Conservation (phyloP, 225 moss, liverwort and hornwort genomes). For the Polytrichum commune region DNA sequence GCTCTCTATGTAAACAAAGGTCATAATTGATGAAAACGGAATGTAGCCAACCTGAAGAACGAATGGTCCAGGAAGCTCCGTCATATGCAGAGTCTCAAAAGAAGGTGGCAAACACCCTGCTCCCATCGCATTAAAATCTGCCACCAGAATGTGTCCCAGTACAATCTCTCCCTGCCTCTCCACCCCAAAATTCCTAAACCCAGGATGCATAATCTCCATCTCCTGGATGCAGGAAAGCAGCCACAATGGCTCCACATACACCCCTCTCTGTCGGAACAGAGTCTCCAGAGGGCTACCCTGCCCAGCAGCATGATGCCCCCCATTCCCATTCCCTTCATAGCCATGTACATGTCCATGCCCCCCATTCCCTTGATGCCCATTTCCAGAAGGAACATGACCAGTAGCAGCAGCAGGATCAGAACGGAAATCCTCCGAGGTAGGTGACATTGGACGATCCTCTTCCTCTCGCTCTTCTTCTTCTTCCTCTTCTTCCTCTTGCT, state of each 20-base stretch:
- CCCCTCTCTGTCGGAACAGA: conserved; percentile 33
- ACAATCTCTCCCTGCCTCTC: conserved; percentile 79
- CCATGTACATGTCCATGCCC: too few species aligned
- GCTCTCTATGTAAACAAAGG: too few species aligned
- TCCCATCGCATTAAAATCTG: conserved; percentile 82
- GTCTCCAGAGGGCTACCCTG: conserved; percentile 27
- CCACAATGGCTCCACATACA: conserved; percentile 39
- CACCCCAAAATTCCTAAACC: conserved; percentile 40
- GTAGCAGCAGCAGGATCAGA: conserved; percentile 5
- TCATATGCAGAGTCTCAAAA: conserved; percentile 62
- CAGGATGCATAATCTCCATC: conserved; percentile 46
- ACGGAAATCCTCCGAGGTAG: conserved; percentile 12
- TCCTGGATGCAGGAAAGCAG: conserved; percentile 63
- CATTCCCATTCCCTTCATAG: not conserved
- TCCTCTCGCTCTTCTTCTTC: conserved; percentile 8
- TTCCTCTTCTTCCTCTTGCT: conserved; percentile 4
- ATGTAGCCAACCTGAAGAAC: conserved; percentile 63
- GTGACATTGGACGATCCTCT: conserved; percentile 10
- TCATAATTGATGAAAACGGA: too few species aligned
- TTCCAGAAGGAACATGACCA: conserved; percentile 13
- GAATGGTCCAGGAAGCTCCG: conserved; percentile 81
- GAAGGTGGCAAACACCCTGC: conserved; percentile 76
- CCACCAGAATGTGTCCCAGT: conserved; percentile 66
- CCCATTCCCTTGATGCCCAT: not conserved
- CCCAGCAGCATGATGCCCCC: not conserved